These are phyloP conservation scores for Sporothrix euskadiensis DNA, from an alignment of 2,329 filamentous ascomycete genomes.

Conservation along the genomic window DNA sequence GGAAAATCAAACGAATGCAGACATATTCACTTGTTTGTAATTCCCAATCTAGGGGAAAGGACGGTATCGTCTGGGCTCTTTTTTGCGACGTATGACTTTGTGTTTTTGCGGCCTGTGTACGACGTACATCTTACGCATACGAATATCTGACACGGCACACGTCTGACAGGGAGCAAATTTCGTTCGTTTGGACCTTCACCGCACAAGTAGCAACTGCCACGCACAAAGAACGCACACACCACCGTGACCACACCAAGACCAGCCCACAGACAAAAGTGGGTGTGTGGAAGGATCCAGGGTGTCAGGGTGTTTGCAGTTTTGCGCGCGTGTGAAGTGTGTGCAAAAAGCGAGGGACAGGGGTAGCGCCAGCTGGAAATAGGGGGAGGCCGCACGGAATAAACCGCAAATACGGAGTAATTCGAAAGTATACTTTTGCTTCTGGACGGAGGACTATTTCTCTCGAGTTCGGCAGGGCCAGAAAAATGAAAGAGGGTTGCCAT, in stretches of 20 bases:
- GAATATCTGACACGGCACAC: conserved; percentile 8
- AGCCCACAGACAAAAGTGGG: neutral
- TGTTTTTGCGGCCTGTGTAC: conserved; percentile 8
- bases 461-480: neutral
- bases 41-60: neutral
- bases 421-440: neutral
- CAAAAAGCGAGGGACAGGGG: neutral
- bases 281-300: conserved; percentile 18
- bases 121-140: conserved; percentile 21
- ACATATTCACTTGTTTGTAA: neutral
- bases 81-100: neutral
- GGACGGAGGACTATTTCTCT: too few relatives aligned
- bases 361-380: neutral
- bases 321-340: neutral
- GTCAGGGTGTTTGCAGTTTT: neutral
- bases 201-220: neutral
- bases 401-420: conserved; percentile 20
- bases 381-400: neutral
- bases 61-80: neutral
- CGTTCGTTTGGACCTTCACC: neutral
- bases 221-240: conserved; percentile 7
- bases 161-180: conserved; percentile 12
- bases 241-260: neutral
- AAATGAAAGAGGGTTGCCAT: neutral
- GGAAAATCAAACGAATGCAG: neutral